phyloP scores from a whole-genome alignment of 192 early-diverging fungal genomes.

The Phlyctochytrium bullatum region DNA sequence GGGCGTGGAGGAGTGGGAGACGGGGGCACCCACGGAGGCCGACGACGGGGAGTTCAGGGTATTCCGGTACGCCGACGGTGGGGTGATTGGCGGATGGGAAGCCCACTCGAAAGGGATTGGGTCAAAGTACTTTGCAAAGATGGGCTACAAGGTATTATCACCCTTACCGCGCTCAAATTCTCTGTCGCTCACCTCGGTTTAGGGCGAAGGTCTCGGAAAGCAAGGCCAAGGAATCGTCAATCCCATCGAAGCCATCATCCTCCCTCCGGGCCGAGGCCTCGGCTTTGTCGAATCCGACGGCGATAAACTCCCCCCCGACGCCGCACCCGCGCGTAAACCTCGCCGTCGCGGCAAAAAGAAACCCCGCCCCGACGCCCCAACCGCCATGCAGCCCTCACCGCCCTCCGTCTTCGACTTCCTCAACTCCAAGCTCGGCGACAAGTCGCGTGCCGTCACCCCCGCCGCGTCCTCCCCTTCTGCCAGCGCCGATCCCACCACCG shows the following conservation, averaged over 20 bases:
- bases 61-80: slow-evolving; percentile 26
- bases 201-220: background rate
- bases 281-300: background rate
- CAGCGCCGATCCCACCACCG: background rate
- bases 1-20: background rate
- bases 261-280: background rate
- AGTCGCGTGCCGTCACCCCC: background rate
- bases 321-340: background rate
- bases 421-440: background rate
- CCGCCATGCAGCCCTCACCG: background rate
- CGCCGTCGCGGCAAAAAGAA: background rate
- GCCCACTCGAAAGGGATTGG: slow-evolving; percentile 30
- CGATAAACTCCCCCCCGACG: background rate
- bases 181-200: background rate
- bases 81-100: slow-evolving; percentile 27
- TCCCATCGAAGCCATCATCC: background rate
- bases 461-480: background rate
- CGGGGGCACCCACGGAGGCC: slow-evolving; percentile 11
- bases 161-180: slow-evolving; percentile 1
- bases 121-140: slow-evolving; percentile 23
- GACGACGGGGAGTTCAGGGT: slow-evolving; percentile 13
- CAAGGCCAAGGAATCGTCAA: background rate
- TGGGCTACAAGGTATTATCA: slow-evolving; percentile 22
- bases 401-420: background rate
- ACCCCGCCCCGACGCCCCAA: background rate